Base-by-base conservation (phyloP, 441 rosid genomes). In the Gossypium gossypioides region DNA sequence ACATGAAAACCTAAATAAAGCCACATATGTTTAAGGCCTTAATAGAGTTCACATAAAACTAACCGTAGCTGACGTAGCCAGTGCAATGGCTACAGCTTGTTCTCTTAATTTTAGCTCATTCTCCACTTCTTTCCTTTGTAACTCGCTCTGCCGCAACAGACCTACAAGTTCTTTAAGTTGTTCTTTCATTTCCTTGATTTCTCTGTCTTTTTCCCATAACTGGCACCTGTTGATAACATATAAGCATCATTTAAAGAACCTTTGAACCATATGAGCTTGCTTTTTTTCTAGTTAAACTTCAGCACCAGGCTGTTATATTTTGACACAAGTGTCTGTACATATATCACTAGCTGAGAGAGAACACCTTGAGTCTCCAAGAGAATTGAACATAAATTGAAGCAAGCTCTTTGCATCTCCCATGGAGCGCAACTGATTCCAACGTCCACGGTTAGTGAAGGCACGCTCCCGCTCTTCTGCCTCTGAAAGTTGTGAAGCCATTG, bases 401-500 rank as follows among this genome's bases (percentile, higher is more conserved):
- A 95, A 84, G 82, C 83, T 92, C 89, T 95, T 95, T 8, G 98
- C 98, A 76, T 95, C 99, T 78, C 89, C 98, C 98, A 95, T 95
- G 73, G 97, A 95, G 10, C 96, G 93, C 80, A 95, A 79, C 80
- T 95, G 98, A 86, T 86, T 92, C 99, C 99, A 95, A 62, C 97
- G 98, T 18, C 99, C 99, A 79, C 98, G 97, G 74, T 69, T 89
- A 61, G 89, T 82, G 70, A 96, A 87, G 16, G 84, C 91, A 68
- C 98, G 95, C 56, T 95, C 99, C 29, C 97, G 82, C 79, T 96
- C 99, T 81, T 92, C 97, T 76, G 96, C 98, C 85, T 92, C 99
- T 21, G 99, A 96, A 73, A 96, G 97, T 82, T 96, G 98, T 74
- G 98, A 91, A 68, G 99, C 99, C 98, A 96, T 96, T 44, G 99